A percentile compares a stretch with the other conserved stretches of the same genome.
Evolutionary conservation across 768 basidiomycete species (phyloP).

Genomic region (Saitozyma podzolica): DNA sequence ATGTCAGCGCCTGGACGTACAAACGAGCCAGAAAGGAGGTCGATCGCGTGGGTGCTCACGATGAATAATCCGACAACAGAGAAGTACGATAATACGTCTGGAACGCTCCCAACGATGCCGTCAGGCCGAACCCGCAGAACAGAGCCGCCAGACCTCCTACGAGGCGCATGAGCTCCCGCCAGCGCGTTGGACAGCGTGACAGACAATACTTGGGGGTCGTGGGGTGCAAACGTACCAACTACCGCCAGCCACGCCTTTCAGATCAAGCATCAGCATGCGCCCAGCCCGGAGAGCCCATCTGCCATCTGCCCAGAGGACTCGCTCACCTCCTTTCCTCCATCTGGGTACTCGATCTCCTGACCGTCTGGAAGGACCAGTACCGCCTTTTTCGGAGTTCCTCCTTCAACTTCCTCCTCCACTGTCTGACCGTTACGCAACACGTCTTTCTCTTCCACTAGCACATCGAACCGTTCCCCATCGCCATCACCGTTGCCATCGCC

Average conservation of each 20-base stretch:
- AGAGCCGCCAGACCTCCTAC: conserved; percentile 13
- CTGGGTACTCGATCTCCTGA: conserved; percentile 23
- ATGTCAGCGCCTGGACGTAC: background rate
- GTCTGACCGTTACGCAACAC: too few species aligned
- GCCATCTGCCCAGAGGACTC: background rate
- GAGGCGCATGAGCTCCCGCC: background rate
- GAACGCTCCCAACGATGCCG: conserved; percentile 26
- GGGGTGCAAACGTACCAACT: background rate
- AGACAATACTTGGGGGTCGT: background rate
- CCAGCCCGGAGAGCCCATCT: too few species aligned
- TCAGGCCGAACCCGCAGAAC: conserved; percentile 19
- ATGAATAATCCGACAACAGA: conserved; percentile 15
- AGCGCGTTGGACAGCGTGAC: too few species aligned
- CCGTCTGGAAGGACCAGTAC: conserved; percentile 17
- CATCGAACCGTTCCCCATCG: too few species aligned
- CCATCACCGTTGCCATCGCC: too few species aligned
- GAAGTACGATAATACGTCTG: conserved; percentile 24
- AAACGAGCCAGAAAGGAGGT: too few species aligned
- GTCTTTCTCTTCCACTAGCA: too few species aligned
- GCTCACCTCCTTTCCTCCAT: conserved; percentile 21
- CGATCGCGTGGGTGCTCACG: conserved; percentile 10
- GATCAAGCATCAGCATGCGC: conserved; percentile 1
- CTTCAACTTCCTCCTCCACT: conserved; percentile 6
- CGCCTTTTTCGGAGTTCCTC: conserved; percentile 7
- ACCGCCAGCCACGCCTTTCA: conserved; percentile 18